Conservation (phyloP, 495 filamentous ascomycete species). For the Talaromyces proteolyticus region DNA sequence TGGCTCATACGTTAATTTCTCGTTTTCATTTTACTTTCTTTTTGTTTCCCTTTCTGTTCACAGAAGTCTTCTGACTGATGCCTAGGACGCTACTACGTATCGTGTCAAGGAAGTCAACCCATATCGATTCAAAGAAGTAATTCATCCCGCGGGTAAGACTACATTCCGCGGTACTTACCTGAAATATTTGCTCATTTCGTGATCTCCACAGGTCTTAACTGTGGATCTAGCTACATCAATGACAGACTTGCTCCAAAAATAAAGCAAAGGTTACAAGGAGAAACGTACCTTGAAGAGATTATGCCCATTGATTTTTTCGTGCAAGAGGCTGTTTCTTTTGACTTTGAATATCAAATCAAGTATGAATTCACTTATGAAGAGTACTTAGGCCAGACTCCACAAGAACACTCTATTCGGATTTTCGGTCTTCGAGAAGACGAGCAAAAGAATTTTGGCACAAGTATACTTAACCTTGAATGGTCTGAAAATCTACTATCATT, state of each 20-base stretch:
- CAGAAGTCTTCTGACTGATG: too few relatives aligned
- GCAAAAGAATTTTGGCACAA: not conserved
- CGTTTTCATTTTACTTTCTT: too few relatives aligned
- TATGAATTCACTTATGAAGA: not conserved
- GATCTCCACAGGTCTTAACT: not conserved
- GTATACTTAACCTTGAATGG: not conserved
- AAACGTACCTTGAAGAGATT: not conserved
- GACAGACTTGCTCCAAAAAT: not conserved
- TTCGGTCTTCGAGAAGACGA: not conserved
- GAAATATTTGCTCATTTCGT: not conserved
- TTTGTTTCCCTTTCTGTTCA: too few relatives aligned
- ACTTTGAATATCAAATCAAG: not conserved
- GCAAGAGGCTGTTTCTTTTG: not conserved
- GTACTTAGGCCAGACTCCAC: not conserved
- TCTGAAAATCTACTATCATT: too few relatives aligned
- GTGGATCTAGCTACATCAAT: constrained; percentile 2
- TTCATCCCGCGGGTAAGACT: not conserved
- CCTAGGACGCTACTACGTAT: constrained; percentile 2
- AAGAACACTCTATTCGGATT: too few relatives aligned
- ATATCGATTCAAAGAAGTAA: not conserved
- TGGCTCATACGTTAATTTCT: not conserved
- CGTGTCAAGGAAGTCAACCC: not conserved
- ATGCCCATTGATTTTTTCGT: not conserved
- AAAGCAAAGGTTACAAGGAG: not conserved
- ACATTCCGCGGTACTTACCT: not conserved